Evolutionary conservation across 306 rosid genomes (phyloP).

Genomic region (Cicer cuneatum): DNA sequence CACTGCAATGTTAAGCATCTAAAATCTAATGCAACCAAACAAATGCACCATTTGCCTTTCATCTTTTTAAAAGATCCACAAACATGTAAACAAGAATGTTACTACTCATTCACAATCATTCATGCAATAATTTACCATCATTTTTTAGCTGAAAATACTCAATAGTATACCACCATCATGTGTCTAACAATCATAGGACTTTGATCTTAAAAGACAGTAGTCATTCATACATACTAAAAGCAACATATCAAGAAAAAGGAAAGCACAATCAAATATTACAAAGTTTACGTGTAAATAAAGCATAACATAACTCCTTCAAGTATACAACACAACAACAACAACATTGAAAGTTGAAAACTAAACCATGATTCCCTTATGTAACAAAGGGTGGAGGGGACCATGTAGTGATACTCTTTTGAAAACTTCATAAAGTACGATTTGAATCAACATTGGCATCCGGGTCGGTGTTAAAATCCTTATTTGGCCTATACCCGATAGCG

Average conservation of each 20-base stretch:
- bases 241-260: constrained; percentile 36
- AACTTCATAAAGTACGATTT: constrained; percentile 47
- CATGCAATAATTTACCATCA: constrained; percentile 43
- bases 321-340: constrained; percentile 41
- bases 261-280: constrained; percentile 41
- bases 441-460: constrained; percentile 56
- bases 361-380: constrained; percentile 44
- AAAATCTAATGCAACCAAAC: constrained; percentile 28
- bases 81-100: constrained; percentile 33
- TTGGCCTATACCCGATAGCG: constrained; percentile 47
- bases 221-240: constrained; percentile 26
- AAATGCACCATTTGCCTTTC: constrained; percentile 39
- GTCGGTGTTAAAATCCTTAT: constrained; percentile 52
- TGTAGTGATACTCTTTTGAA: constrained; percentile 23
- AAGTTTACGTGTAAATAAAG: constrained; percentile 40
- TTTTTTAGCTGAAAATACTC: constrained; percentile 24
- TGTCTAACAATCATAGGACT: constrained; percentile 34
- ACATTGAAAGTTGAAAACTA: constrained; percentile 39
- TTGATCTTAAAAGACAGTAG: constrained; percentile 36
- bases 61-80: neutral
- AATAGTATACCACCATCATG: neutral
- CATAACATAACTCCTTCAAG: constrained; percentile 49
- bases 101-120: constrained; percentile 33
- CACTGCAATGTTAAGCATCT: constrained; percentile 34
- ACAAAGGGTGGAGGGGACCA: constrained; percentile 10